Base-by-base conservation (phyloP, 257 asterid genomes). In the Eucommia ulmoides region DNA sequence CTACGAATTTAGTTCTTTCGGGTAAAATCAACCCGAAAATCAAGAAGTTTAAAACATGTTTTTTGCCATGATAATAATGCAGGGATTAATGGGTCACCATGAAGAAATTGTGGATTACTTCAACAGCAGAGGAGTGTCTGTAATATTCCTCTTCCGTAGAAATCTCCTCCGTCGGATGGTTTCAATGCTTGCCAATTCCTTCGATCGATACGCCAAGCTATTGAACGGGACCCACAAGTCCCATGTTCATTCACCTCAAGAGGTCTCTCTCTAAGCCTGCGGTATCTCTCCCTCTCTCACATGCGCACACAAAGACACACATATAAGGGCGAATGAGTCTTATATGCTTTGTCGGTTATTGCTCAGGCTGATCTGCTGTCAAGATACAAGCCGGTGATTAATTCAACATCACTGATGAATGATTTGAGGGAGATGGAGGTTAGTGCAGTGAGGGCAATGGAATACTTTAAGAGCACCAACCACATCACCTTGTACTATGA, bases 151-250 rank as follows among this genome's bases (percentile, higher is more conserved):
- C 44, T 75, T 81, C 72, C 70, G 93, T 33, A 78, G 76, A 52
- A 81, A 81, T 62, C 70, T 81, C 23, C 76, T 81, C 46, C 76
- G 88, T 8, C 77, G 93, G 47, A 71, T 78, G 82, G 80, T 81
- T 50, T 81, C 93, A 6, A 60, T 73, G 63, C 82, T 81, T 22
- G 81, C 88, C 18, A 81, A 81, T 75, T 78, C 93, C 33, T 71
- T 70, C 16, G 93, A 81, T 44, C 73, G 76, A 26, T 53, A 79
- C 21, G 89, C 86, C 22, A 79, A 79, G 65, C 86, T 74, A 65
- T 68, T 82, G 45, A 82, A 79, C 1, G 93, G 93, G 52, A 82
- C 73, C 8, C 93, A 82, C 58, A 82, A 82, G 70, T 82, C 93
- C 24, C 93, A 82, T 29, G 93, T 82, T 26, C 93, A 82, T 69